phyloP scores from a whole-genome alignment of 495 filamentous ascomycete species.

The Hypoxylon fragiforme region DNA sequence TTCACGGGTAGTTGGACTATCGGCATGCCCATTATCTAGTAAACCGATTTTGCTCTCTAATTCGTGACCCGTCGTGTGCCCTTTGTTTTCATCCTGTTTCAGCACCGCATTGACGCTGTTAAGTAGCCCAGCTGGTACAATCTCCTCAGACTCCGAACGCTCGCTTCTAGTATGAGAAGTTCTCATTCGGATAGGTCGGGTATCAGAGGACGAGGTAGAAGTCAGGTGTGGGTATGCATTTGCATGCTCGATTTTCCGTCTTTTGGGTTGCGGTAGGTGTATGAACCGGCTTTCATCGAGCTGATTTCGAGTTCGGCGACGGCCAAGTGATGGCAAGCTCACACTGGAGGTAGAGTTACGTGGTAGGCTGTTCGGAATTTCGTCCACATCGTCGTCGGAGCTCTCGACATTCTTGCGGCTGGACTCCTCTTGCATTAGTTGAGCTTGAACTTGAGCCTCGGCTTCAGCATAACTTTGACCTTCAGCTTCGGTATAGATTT shows the following conservation, averaged over 20 bases:
- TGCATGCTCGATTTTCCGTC: conserved; percentile 17
- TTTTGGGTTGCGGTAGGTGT: conserved; percentile 13
- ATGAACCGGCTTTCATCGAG: conserved; percentile 1
- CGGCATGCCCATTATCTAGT: background rate
- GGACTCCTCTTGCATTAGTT: background rate
- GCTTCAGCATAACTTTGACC: background rate
- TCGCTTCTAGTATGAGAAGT: background rate
- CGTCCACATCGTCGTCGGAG: conserved; percentile 22
- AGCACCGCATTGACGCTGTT: conserved; percentile 27
- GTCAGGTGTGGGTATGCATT: background rate
- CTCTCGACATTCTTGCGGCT: conserved; percentile 3
- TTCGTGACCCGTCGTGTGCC: background rate
- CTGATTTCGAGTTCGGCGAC: conserved; percentile 8
- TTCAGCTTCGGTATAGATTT: background rate
- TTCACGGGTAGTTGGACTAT: background rate
- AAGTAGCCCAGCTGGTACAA: conserved; percentile 21
- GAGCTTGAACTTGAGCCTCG: background rate
- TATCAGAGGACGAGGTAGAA: background rate
- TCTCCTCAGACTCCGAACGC: conserved; percentile 11
- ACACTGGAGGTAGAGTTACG: conserved; percentile 3
- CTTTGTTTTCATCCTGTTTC: conserved; percentile 1
- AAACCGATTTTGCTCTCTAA: background rate
- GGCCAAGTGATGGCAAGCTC: conserved; percentile 1
- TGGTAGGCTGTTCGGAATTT: conserved; percentile 3
- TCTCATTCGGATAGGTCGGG: background rate